Conservation (phyloP, 2,329 filamentous ascomycete species). For the Neonectria faginata region DNA sequence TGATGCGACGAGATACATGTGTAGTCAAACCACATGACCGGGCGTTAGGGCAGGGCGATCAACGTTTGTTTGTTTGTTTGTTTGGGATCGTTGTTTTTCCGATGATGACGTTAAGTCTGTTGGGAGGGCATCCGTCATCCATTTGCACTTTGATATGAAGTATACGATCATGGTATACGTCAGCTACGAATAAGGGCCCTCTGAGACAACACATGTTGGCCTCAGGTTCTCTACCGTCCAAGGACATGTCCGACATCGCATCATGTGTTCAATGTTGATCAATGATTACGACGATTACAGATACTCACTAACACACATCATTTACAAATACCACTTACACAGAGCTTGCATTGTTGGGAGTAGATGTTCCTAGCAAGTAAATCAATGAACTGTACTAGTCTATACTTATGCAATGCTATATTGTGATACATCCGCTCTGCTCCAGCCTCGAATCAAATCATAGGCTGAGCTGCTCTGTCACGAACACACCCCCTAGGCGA, state of each 20-base stretch:
- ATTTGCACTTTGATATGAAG: neutral
- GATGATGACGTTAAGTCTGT: slow-evolving; percentile 2
- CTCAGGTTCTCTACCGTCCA: neutral
- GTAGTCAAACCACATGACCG: neutral
- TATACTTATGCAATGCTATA: neutral
- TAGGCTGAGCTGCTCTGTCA: neutral
- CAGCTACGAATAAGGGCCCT: neutral
- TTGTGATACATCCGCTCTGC: neutral
- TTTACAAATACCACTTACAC: neutral
- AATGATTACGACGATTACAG: neutral
- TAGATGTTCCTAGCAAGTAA: neutral
- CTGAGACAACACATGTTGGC: neutral
- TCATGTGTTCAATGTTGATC: neutral
- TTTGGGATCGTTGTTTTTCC: neutral
- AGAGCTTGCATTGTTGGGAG: neutral
- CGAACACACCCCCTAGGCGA: neutral
- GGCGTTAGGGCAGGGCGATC: neutral
- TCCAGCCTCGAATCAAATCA: neutral
- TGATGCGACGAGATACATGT: neutral
- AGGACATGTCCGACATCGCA: neutral
- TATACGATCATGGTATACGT: neutral
- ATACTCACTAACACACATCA: neutral
- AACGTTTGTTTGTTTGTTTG: slow-evolving; percentile 3
- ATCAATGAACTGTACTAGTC: neutral
- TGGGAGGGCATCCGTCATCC: neutral